phyloP scores from a whole-genome alignment of 768 basidiomycete species.

The Tephrocybe rancida region DNA sequence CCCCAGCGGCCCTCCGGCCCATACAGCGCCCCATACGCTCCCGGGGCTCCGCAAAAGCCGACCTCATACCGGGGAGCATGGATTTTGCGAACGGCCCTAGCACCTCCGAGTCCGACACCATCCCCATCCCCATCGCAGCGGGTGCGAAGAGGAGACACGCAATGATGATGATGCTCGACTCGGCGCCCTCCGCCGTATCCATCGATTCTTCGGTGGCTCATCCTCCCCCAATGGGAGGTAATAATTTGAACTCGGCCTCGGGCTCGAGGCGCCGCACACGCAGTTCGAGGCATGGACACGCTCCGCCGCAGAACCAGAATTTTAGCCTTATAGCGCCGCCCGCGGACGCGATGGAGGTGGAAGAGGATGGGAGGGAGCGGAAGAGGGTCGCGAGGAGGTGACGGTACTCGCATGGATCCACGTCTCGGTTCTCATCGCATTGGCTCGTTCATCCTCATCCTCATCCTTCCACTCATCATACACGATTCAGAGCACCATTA shows the following conservation, averaged over 20 bases:
- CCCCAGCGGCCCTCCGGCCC: constrained; percentile 27
- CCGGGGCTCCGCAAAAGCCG: constrained; percentile 20
- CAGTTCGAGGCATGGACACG: constrained; percentile 39
- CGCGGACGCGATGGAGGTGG: constrained; percentile 69
- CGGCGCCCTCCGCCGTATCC: constrained; percentile 37
- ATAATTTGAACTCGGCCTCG: constrained; percentile 20
- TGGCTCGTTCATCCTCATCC: not conserved
- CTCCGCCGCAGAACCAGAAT: constrained; percentile 37
- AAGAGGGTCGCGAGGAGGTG: constrained; percentile 73
- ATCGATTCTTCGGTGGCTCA: constrained; percentile 35
- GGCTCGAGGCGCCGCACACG: constrained; percentile 54
- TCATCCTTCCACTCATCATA: constrained; percentile 3
- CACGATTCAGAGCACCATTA: not conserved
- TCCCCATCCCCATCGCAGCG: constrained; percentile 45
- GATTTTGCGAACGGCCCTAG: constrained; percentile 24
- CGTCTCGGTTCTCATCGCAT: not conserved
- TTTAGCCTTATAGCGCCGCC: constrained; percentile 35
- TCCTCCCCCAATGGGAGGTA: constrained; percentile 19
- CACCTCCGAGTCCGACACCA: constrained; percentile 28
- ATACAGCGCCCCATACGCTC: constrained; percentile 19
- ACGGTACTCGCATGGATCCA: constrained; percentile 7
- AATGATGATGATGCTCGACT: constrained; percentile 77
- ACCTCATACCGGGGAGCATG: constrained; percentile 19
- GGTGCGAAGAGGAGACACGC: constrained; percentile 79
- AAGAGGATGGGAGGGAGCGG: constrained; percentile 75